phyloP scores from a whole-genome alignment of 768 basidiomycete genomes.

The Filobasidium wieringae region DNA sequence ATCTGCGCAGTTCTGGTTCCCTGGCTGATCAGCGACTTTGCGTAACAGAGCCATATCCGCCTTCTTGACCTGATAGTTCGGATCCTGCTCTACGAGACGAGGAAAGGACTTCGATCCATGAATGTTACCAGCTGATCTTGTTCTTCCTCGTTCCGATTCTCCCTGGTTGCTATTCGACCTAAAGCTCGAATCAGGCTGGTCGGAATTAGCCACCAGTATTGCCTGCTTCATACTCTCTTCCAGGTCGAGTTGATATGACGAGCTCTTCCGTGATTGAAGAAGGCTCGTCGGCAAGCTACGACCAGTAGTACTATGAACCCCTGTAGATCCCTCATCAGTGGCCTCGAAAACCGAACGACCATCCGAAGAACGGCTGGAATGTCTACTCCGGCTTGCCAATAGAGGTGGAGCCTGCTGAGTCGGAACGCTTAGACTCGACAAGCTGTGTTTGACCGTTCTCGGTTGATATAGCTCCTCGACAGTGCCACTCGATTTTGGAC shows the following conservation, averaged over 20 bases:
- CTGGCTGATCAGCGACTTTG: slow-evolving; percentile 22
- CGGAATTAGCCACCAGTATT: slow-evolving; percentile 1
- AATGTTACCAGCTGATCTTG: background rate
- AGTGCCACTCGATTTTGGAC: background rate
- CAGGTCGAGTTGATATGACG: slow-evolving; percentile 4
- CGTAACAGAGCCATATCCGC: slow-evolving; percentile 27
- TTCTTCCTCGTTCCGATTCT: background rate
- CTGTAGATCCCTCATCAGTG: background rate
- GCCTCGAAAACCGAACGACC: background rate
- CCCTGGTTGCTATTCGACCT: background rate
- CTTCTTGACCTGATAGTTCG: background rate
- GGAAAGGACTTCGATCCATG: background rate
- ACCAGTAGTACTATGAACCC: no score
- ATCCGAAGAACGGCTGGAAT: slow-evolving; percentile 11
- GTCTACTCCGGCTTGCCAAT: slow-evolving; percentile 2
- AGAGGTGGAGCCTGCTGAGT: background rate
- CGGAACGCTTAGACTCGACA: slow-evolving; percentile 2
- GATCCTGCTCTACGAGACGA: background rate
- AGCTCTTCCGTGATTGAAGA: background rate
- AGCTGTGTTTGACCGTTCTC: background rate
- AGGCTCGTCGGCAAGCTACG: no score
- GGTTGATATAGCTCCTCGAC: background rate
- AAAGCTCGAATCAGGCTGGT: background rate
- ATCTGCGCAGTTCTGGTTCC: slow-evolving; percentile 34
- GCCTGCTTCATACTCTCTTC: slow-evolving; percentile 9